phyloP scores from a whole-genome alignment of 2,329 filamentous ascomycete genomes.

The Trichoderma sp. region DNA sequence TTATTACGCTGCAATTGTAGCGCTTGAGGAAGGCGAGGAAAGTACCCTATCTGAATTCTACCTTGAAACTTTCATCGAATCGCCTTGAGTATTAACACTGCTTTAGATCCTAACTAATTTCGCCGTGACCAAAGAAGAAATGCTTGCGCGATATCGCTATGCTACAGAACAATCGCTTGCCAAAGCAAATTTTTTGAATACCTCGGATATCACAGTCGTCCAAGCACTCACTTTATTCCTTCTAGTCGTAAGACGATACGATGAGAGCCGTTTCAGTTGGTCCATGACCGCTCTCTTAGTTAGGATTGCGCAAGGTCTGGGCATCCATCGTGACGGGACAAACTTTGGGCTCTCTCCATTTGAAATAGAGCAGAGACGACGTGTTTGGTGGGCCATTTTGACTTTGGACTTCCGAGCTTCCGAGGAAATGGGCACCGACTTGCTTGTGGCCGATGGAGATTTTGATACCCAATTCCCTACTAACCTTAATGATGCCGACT shows the following conservation, averaged over 20 bases:
- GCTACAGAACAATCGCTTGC: constrained; percentile 62
- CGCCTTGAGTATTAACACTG: background rate
- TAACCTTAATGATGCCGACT: constrained; percentile 56
- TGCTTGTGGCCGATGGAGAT: constrained; percentile 46
- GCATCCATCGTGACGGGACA: constrained; percentile 61
- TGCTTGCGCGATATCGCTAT: constrained; percentile 54
- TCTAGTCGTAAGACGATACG: constrained; percentile 50
- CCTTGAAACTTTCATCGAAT: background rate
- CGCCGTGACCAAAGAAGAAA: constrained; percentile 48
- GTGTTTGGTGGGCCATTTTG: constrained; percentile 65
- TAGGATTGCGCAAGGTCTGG: constrained; percentile 63
- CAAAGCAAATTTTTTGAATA: constrained; percentile 61
- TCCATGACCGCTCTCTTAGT: constrained; percentile 60
- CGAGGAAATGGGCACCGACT: constrained; percentile 57
- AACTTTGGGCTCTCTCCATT: constrained; percentile 58
- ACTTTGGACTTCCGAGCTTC: constrained; percentile 59
- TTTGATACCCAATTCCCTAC: constrained; percentile 55
- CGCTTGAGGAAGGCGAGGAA: constrained; percentile 64
- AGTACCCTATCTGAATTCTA: background rate
- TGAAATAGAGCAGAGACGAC: constrained; percentile 62
- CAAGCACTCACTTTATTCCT: constrained; percentile 64
- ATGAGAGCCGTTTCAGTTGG: constrained; percentile 61
- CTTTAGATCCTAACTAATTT: constrained; percentile 46
- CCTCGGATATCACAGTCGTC: constrained; percentile 59
- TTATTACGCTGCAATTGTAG: constrained; percentile 62